A percentile compares a stretch with the other conserved stretches of the same genome.
Conservation (phyloP, 306 rosid species). For the Cucurbita maxima region DNA sequence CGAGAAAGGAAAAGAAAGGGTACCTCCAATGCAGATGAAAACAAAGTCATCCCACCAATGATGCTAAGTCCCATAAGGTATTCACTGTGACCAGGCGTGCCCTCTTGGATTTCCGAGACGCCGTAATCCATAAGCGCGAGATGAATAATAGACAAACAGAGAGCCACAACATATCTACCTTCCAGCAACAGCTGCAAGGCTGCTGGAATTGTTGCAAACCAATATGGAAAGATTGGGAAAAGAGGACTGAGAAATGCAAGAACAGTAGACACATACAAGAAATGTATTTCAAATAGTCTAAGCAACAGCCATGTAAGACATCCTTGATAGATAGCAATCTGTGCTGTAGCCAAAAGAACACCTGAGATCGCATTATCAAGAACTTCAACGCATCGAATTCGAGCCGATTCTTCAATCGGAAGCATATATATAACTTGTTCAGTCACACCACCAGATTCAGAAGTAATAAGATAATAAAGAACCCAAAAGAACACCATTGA, state of each 20-base stretch:
- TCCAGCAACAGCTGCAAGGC: conserved; percentile 67
- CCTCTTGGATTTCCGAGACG: conserved; percentile 67
- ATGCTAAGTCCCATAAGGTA: conserved; percentile 91
- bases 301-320: conserved; percentile 88
- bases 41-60: conserved; percentile 93
- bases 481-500: conserved; percentile 85
- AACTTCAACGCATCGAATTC: conserved; percentile 77
- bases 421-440: conserved; percentile 74
- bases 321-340: conserved; percentile 79
- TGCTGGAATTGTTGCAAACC: conserved; percentile 77
- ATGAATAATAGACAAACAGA: conserved; percentile 40
- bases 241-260: conserved; percentile 69
- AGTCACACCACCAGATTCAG: conserved; percentile 98
- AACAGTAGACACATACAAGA: conserved; percentile 78
- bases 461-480: conserved; percentile 74
- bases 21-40: conserved; percentile 90
- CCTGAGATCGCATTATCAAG: conserved; percentile 87
- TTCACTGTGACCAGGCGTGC: conserved; percentile 75
- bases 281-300: conserved; percentile 61
- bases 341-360: conserved; percentile 79
- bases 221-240: conserved; percentile 66
- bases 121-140: conserved; percentile 78
- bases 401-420: conserved; percentile 48
- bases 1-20: neutral
- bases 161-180: conserved; percentile 59